These are phyloP conservation scores for Alternaria arborescens DNA, from an alignment of 2,329 filamentous ascomycete species.

Conservation along the genomic window DNA sequence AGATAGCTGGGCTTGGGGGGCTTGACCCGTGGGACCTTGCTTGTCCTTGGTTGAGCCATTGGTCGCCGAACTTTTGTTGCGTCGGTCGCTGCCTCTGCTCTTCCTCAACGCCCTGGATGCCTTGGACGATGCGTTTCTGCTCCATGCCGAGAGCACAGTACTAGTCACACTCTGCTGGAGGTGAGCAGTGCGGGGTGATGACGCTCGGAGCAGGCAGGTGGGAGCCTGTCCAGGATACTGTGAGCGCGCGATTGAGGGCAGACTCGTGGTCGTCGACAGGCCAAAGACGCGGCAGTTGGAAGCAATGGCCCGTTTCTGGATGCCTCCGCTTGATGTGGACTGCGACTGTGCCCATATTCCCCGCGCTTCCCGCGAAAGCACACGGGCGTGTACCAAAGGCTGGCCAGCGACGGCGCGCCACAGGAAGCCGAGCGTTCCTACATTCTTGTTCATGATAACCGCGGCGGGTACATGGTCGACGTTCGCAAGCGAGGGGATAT, in stretches of 20 bases:
- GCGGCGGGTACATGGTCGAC: conserved; percentile 44
- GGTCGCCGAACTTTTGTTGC: conserved; percentile 51
- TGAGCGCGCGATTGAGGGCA: conserved; percentile 14
- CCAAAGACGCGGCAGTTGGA: conserved; percentile 14
- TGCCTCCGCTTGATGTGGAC: conserved; percentile 9
- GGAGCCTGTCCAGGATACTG: conserved; percentile 22
- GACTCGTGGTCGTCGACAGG: conserved; percentile 6
- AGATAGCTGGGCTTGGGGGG: conserved; percentile 44
- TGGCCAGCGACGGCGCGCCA: conserved; percentile 43
- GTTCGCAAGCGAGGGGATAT: conserved; percentile 12
- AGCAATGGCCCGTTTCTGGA: conserved; percentile 21
- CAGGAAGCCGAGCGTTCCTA: conserved; percentile 45
- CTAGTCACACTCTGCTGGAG: conserved; percentile 33
- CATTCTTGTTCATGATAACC: conserved; percentile 57
- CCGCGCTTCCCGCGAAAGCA: conserved; percentile 25
- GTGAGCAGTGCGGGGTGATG: conserved; percentile 10
- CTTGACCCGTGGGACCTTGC: conserved; percentile 19
- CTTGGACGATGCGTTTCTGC: conserved; percentile 38
- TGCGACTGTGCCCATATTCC: conserved; percentile 17
- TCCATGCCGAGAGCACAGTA: conserved; percentile 42
- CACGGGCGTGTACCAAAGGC: conserved; percentile 28
- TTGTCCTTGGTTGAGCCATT: conserved; percentile 36
- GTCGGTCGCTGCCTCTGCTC: conserved; percentile 28
- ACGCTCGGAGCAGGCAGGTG: conserved; percentile 19
- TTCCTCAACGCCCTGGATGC: conserved; percentile 25